phyloP scores from a whole-genome alignment of 2,329 filamentous ascomycete species.

The Scorias spongiosa region DNA sequence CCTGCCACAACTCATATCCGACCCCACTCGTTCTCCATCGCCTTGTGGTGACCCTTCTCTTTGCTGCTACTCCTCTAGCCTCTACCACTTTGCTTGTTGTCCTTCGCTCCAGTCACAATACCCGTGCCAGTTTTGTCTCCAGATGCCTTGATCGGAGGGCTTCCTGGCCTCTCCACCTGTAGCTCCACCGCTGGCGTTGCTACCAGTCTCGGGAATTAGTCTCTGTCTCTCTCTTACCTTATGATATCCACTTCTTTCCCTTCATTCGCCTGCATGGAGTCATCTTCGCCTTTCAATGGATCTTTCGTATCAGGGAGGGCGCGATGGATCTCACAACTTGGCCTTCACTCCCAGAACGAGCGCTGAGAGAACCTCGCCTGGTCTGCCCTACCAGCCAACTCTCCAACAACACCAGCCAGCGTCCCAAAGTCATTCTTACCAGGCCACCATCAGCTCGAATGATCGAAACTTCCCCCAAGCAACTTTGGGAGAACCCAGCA shows the following conservation, averaged over 20 bases:
- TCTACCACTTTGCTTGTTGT: neutral
- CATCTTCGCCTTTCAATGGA: slow-evolving; percentile 11
- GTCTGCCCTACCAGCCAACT: slow-evolving; percentile 11
- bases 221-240: too few relatives aligned
- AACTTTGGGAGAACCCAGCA: neutral
- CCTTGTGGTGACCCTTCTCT: too few relatives aligned
- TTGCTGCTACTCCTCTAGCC: neutral
- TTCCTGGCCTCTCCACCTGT: neutral
- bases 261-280: slow-evolving; percentile 12
- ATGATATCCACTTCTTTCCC: too few relatives aligned
- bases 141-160: neutral
- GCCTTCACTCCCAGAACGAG: slow-evolving; percentile 6
- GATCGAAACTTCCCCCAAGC: neutral
- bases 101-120: neutral
- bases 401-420: too few relatives aligned
- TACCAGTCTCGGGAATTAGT: too few relatives aligned
- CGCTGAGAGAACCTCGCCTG: slow-evolving; percentile 6
- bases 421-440: slow-evolving; percentile 8
- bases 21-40: too few relatives aligned
- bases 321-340: slow-evolving; percentile 5
- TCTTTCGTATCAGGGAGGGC: slow-evolving; percentile 8
- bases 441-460: slow-evolving; percentile 6
- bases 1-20: too few relatives aligned
- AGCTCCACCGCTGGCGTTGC: neutral
- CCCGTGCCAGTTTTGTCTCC: neutral